Evolutionary conservation across 495 filamentous ascomycete genomes (phyloP).

Genomic region (Talaromyces trachyspermus): DNA sequence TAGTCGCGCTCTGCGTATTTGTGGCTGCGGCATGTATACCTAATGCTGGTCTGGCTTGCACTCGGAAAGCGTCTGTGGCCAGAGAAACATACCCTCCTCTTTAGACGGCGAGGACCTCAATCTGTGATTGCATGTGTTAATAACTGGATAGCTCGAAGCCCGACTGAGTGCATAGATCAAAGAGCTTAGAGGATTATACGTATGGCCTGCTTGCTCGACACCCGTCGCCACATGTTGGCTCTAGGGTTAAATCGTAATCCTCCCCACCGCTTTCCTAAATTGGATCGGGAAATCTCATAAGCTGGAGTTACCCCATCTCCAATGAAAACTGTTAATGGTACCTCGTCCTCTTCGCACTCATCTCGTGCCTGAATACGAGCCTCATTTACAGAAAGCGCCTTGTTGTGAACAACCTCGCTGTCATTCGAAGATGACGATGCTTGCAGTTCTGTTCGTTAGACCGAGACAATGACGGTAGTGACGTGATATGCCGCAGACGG

Average conservation of each 20-base stretch:
- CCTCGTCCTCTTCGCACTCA: slow-evolving; percentile 49
- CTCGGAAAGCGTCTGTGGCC: slow-evolving; percentile 55
- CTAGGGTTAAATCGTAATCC: slow-evolving; percentile 58
- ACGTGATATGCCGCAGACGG: too few species aligned
- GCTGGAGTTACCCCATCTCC: slow-evolving; percentile 70
- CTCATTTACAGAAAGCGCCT: slow-evolving; percentile 57
- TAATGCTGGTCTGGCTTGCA: slow-evolving; percentile 16
- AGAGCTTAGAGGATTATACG: slow-evolving; percentile 6
- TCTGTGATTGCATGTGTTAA: too few species aligned
- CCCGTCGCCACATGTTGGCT: slow-evolving; percentile 63
- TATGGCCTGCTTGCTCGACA: slow-evolving; percentile 50
- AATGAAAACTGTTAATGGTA: slow-evolving; percentile 69
- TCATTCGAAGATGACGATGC: too few species aligned
- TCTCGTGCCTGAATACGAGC: slow-evolving; percentile 46
- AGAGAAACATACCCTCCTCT: slow-evolving; percentile 61
- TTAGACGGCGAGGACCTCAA: slow-evolving; percentile 48
- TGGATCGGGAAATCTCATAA: slow-evolving; percentile 51
- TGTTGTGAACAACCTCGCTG: slow-evolving; percentile 62
- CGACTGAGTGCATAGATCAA: slow-evolving; percentile 1
- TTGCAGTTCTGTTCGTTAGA: too few species aligned
- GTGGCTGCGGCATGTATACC: neutral
- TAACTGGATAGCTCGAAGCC: too few species aligned
- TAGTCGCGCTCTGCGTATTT: neutral
- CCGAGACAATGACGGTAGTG: too few species aligned
- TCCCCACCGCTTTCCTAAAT: slow-evolving; percentile 57